Conservation (phyloP, 306 rosid genomes). For the Crataegus laevigata region DNA sequence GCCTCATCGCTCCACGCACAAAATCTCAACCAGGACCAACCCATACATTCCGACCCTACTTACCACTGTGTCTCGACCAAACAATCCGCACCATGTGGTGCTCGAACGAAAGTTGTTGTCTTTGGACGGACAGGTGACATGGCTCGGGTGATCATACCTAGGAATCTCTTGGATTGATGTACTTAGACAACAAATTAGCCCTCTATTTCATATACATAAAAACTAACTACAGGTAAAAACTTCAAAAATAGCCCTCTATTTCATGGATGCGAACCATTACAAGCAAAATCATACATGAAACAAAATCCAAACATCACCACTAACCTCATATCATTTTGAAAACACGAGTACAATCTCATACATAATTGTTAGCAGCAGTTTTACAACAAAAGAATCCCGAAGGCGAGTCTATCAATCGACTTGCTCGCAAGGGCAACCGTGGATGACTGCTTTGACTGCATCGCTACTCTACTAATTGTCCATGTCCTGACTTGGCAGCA, state of each 20-base stretch:
- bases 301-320: background rate
- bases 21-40: too few relatives aligned
- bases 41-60: too few relatives aligned
- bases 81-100: background rate
- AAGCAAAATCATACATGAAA: background rate
- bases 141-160: background rate
- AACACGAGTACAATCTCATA: conserved; percentile 1
- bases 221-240: too few relatives aligned
- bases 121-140: background rate
- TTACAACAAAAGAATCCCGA: conserved; percentile 12
- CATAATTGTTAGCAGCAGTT: conserved; percentile 15
- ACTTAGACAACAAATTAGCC: background rate
- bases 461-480: background rate
- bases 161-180: background rate
- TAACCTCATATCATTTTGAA: background rate
- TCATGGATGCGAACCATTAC: background rate
- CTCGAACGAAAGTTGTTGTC: too few relatives aligned
- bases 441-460: conserved; percentile 5
- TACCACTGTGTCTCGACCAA: too few relatives aligned
- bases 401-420: background rate
- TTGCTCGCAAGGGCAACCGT: conserved; percentile 17
- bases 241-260: background rate
- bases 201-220: too few relatives aligned
- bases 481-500: conserved; percentile 13
- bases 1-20: too few relatives aligned